phyloP scores from a whole-genome alignment of 306 rosid species.

The peach (Prunus persica) region Prunus_persica_NCBIv2 NC_034014.1:30284001-30284500 shows the following conservation, averaged over 20 bases:
- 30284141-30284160: neutral
- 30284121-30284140: no score
- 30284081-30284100: no score
- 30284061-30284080: no score
- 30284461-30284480: conserved; percentile 21
- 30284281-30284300: conserved; percentile 23
- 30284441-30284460: conserved; percentile 27
- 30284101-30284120: no score
- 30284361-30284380: conserved; percentile 27
- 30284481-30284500: conserved; percentile 29
- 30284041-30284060: no score
- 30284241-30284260: conserved; percentile 23
- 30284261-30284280: neutral
- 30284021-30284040: no score
- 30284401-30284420: conserved; percentile 32
- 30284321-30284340: conserved; percentile 72
- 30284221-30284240: conserved; percentile 24
- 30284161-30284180: neutral
- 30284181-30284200: neutral
- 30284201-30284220: conserved; percentile 20
- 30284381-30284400: conserved; percentile 21
- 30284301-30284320: conserved; percentile 47
- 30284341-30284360: conserved; percentile 55
- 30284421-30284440: conserved; percentile 16
- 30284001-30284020: no score